phyloP scores from a whole-genome alignment of 23 red algal species.

The Gracilaria domingensis region DNA sequence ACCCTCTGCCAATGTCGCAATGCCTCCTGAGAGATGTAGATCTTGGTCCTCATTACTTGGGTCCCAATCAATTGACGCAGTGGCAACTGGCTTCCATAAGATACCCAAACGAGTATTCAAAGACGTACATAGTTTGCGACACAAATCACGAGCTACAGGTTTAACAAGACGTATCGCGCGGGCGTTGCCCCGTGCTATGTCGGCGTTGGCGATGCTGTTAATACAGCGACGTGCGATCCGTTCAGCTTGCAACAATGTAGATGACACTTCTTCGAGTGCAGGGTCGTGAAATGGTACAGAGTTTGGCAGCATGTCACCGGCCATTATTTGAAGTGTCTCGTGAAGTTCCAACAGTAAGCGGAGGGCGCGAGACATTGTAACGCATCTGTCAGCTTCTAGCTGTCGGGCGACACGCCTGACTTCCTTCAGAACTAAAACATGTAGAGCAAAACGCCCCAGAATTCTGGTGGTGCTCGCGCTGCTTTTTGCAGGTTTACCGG shows the following conservation, averaged over 20 bases:
- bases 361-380: not conserved
- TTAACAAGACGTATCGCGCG: not conserved
- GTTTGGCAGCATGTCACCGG: not conserved
- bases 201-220: not conserved
- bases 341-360: not conserved
- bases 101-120: not conserved
- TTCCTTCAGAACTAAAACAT: not conserved
- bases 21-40: no score
- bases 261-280: not conserved
- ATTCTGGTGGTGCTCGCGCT: not conserved
- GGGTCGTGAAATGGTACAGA: no score
- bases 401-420: not conserved
- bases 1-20: no score
- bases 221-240: not conserved
- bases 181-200: not conserved
- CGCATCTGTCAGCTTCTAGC: not conserved
- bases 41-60: no score
- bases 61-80: no score
- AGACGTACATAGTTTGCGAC: not conserved
- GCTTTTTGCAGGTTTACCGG: no score
- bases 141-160: not conserved
- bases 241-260: not conserved
- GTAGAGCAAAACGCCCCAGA: no score
- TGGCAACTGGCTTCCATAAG: no score
- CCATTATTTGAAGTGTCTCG: conserved; percentile 1